phyloP scores from a whole-genome alignment of 192 early-diverging fungal genomes.

The Rhizophagus clarus region DNA sequence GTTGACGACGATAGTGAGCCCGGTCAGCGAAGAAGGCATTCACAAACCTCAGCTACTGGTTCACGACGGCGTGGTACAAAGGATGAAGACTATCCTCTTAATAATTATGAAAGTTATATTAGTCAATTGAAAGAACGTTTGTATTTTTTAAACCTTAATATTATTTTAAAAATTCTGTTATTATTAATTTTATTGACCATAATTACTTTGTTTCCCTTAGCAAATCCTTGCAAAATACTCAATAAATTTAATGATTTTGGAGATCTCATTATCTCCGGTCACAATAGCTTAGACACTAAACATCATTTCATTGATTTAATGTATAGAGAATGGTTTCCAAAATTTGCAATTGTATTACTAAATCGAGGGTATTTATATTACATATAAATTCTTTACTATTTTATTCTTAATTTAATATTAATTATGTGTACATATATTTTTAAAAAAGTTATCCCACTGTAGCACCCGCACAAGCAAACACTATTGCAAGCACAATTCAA shows the following conservation, averaged over 20 bases:
- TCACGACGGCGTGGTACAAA: conserved; percentile 12
- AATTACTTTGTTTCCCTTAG: not conserved
- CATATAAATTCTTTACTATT: not conserved
- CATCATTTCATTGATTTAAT: not conserved
- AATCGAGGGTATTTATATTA: conserved; percentile 16
- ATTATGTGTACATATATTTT: not conserved
- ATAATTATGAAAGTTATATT: conserved; percentile 10
- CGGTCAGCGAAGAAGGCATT: conserved; percentile 29
- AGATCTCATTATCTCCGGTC: not conserved
- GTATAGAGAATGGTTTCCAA: conserved; percentile 32
- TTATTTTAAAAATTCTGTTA: not conserved
- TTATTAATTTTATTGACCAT: not conserved
- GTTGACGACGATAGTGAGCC: conserved; percentile 30
- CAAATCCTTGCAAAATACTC: conserved; percentile 24
- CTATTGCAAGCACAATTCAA: conserved; percentile 18
- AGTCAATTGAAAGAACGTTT: conserved; percentile 29
- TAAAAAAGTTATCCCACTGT: conserved; percentile 23
- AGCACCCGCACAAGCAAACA: not conserved
- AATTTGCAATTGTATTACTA: conserved; percentile 24
- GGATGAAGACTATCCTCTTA: not conserved
- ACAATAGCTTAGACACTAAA: not conserved
- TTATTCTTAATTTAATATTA: not conserved
- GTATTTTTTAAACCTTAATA: not conserved
- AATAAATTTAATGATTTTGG: not conserved
- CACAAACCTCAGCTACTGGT: conserved; percentile 16